Evolutionary conservation across 768 basidiomycete species (phyloP), one percentile per base, ranked within the genome.

Genomic region (Leucocoprinus sp.): DNA sequence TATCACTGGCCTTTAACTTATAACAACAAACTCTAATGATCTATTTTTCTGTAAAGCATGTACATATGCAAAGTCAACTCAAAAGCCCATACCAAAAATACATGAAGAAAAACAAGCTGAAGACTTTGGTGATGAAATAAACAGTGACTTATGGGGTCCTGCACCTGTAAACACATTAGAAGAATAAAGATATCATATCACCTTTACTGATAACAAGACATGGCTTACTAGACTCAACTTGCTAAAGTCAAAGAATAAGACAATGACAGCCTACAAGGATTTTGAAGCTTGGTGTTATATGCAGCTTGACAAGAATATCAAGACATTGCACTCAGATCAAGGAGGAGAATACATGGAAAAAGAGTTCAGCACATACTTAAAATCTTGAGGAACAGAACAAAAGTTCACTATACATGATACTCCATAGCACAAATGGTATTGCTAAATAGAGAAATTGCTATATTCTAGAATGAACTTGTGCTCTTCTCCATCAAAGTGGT

Each of bases 101-200:
- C 26, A 14, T n/a, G 34, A 56, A n/a, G 60, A 60, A 0, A 54
- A 63, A 4, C 52, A 53, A 2, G 58, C 27, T 5, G 27, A 63
- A 0, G 52, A 42, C 1, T 33, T 37, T 8, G 50, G 52, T 7
- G 49, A 53, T 6, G 28, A 50, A 14, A 34, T 70, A 4, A 60
- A 70, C 50, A 52, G 57, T 0, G 62, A 72, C 45, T 15, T 73
- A 1, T 72, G 70, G 66, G 66, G 67, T 12, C 69, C 64, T 3
- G 57, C 63, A 0, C 53, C 50, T 0, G 43, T 59, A 0, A 37
- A 43, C 8, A 63, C 31, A 0, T 26, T 57, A 0, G 47, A 53
- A 0, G 52, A 54, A n/a, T 31, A 48, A 6, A 22, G 31, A 1
- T 70, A 70, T 41, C 64, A 56, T 31, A 34, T 62, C 5, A 57